Percentiles rank a stretch among this genome's conserved stretches.
Evolutionary conservation across 2,329 filamentous ascomycete genomes (phyloP).

Genomic region (Cercospora sojina): DNA sequence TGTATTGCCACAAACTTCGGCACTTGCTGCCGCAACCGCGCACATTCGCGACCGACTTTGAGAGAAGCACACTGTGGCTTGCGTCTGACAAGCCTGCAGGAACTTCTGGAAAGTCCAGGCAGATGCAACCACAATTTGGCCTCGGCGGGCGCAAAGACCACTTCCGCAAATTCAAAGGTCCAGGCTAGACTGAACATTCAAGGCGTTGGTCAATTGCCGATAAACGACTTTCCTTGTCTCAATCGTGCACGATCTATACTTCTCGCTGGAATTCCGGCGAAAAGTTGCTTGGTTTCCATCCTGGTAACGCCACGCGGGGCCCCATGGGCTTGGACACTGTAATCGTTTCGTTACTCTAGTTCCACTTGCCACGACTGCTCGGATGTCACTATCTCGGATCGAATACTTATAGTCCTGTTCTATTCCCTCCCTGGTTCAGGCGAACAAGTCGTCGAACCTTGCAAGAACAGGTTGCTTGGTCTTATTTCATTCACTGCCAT

Average conservation of each 20-base stretch:
- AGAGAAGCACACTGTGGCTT: neutral
- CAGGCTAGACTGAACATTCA: neutral
- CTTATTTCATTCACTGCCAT: neutral
- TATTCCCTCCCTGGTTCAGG: neutral
- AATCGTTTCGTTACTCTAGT: neutral
- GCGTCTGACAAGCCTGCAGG: neutral
- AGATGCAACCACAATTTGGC: neutral
- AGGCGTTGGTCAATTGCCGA: neutral
- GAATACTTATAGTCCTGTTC: neutral
- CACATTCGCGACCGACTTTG: neutral
- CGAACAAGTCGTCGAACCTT: neutral
- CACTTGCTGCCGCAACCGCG: neutral
- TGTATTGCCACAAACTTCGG: neutral
- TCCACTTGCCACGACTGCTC: neutral
- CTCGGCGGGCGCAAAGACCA: neutral
- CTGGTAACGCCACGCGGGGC: conserved; percentile 1
- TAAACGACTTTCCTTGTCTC: neutral
- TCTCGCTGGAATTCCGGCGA: neutral
- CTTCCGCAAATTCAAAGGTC: neutral
- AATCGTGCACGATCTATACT: neutral
- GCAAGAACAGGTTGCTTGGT: neutral
- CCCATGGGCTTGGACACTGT: neutral
- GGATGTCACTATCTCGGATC: neutral
- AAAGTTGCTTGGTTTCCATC: conserved; percentile 3
- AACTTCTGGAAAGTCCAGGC: neutral